Evolutionary conservation across 441 rosid species (phyloP), one percentile per base, ranked within the genome.

Genomic region (Theobroma grandiflorum): DNA sequence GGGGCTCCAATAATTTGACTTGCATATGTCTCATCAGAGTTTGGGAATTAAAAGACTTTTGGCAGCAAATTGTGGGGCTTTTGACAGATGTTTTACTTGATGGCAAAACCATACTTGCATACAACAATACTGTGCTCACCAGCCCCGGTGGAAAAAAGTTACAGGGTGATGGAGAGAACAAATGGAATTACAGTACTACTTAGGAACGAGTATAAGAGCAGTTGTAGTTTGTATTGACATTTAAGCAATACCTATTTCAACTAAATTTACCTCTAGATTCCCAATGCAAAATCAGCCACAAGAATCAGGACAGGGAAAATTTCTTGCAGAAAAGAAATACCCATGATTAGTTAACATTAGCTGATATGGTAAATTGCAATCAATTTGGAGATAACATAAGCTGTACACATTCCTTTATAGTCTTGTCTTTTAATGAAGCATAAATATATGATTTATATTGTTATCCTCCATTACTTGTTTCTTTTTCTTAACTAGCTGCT

Each of bases 251-350:
- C 83, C 9, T 20, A 45, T 70, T 70, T 71, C 40, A 76, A 68
- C 80, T 50, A 82, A 73, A 77, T 79, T 69, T 77, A 50, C 38
- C 62, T 66, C 59, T 76, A 81, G 85, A 84, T 85, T 79, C 87
- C 81, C 45, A 42, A 15, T 65, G 6, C 80, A 75, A 80, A 83
- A 81, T 49, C n/a, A 50, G 82, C 53, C 52, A 26, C 73, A 43
- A 47, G 33, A 31, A 50, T 43, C 75, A 8, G 50, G 15, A 79
- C 69, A 40, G 66, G 85, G 62, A 43, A 40, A 45, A 5, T 71
- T 81, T 37, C 22, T 72, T 49, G 71, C 37, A 22, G 38, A 26
- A 70, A 84, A 68, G 82, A 59, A 84, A 82, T 59, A 20, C 58
- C 85, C 81, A 64, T 22, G 55, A 81, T 43, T 74, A 63, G 86